Percentiles rank a stretch among this genome's conserved stretches.
Evolutionary conservation across 192 early-diverging fungal genomes (phyloP).

Genomic region (Geranomyces variabilis): DNA sequence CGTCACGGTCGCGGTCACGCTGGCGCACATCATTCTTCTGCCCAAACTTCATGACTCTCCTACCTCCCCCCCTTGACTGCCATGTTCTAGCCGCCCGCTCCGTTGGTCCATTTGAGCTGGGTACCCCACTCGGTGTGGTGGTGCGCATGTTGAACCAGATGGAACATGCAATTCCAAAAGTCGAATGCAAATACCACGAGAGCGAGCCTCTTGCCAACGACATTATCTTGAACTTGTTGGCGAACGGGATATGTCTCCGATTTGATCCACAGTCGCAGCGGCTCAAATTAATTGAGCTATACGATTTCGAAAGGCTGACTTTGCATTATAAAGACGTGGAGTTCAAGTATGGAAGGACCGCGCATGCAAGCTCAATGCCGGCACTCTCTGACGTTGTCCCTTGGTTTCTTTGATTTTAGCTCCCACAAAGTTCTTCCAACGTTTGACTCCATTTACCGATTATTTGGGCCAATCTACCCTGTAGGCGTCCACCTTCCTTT

Average conservation of each 20-base stretch:
- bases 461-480: slow-evolving; percentile 63
- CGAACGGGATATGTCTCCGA: slow-evolving; percentile 57
- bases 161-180: slow-evolving; percentile 54
- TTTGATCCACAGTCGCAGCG: slow-evolving; percentile 57
- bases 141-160: slow-evolving; percentile 56
- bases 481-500: not conserved
- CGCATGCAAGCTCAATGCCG: no score
- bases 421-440: slow-evolving; percentile 68
- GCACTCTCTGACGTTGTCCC: no score
- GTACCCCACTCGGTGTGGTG: slow-evolving; percentile 65
- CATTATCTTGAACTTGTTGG: slow-evolving; percentile 23
- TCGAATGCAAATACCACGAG: slow-evolving; percentile 68
- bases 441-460: slow-evolving; percentile 66
- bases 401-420: slow-evolving; percentile 27
- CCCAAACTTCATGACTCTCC: no score
- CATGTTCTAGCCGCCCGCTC: slow-evolving; percentile 26
- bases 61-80: slow-evolving; percentile 18
- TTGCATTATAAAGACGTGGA: slow-evolving; percentile 63
- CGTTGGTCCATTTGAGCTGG: slow-evolving; percentile 36
- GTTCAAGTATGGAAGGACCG: slow-evolving; percentile 47
- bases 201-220: slow-evolving; percentile 18
- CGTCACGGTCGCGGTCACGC: no score
- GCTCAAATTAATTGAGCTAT: slow-evolving; percentile 66
- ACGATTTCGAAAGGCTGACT: slow-evolving; percentile 57
- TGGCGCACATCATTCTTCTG: no score